phyloP scores from a whole-genome alignment of 176 grass and related monocot genomes.

The Ananas comosus region DNA sequence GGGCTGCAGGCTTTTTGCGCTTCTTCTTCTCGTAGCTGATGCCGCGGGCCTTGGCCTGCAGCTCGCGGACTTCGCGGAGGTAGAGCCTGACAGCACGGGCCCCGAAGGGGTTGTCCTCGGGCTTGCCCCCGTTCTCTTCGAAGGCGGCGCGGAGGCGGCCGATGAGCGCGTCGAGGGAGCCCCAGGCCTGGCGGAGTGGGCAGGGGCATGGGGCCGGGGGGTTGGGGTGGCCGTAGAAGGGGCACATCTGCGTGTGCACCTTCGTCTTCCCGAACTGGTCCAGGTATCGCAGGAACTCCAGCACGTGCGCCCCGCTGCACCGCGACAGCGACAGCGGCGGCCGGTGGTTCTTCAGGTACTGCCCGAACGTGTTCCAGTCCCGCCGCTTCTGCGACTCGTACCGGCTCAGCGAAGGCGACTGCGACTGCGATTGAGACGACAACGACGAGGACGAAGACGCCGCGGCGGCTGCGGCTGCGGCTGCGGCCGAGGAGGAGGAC shows the following conservation, averaged over 20 bases:
- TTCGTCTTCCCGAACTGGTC: constrained; percentile 98
- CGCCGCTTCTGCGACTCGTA: constrained; percentile 84
- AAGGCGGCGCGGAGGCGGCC: constrained; percentile 85
- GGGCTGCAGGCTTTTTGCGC: constrained; percentile 49
- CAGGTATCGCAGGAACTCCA: constrained; percentile 90
- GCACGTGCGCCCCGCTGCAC: constrained; percentile 76
- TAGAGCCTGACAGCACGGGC: constrained; percentile 79
- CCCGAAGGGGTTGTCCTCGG: constrained; percentile 82
- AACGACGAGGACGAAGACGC: constrained; percentile 16
- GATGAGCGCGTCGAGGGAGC: constrained; percentile 79
- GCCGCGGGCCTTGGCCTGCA: constrained; percentile 66
- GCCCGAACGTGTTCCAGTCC: constrained; percentile 94
- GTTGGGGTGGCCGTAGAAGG: constrained; percentile 84
- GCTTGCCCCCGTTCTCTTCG: constrained; percentile 89
- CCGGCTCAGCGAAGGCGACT: constrained; percentile 51
- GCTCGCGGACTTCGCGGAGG: constrained; percentile 81
- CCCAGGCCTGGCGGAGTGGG: constrained; percentile 85
- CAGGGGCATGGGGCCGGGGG: constrained; percentile 80
- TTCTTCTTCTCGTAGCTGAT: constrained; percentile 99
- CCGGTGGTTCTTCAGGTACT: constrained; percentile 81
- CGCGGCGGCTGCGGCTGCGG: neutral
- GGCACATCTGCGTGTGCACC: constrained; percentile 76
- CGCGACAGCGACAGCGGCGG: constrained; percentile 59
- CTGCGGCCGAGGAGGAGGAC: constrained; percentile 33
- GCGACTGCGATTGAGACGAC: constrained; percentile 32